Evolutionary conservation across 495 filamentous ascomycete genomes (phyloP), one percentile per base, ranked within the genome.

Genomic region (Penicillium pulvis): DNA sequence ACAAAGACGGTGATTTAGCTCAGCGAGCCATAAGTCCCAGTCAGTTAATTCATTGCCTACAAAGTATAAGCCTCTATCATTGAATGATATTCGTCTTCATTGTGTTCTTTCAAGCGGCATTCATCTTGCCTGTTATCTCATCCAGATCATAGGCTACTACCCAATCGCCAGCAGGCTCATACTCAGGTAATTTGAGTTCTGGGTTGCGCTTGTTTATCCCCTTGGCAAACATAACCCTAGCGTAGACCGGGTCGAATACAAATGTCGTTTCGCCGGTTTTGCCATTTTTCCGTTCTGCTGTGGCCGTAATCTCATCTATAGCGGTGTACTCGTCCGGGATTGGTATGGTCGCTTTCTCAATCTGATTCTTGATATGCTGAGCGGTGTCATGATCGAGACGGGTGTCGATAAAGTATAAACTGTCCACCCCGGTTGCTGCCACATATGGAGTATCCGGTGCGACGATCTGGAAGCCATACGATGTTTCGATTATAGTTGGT

Each of bases 371-470:
- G 6, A 63, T 36, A 17, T 54, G 57, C 41, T 56, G 51, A 50
- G 61, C 61, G 45, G 53, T 63, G 24, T 57, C 61, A 31, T 16
- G 6, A 31, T 63, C 48, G 43, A 57, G 57, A 14, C 57, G 57
- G 31, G 57, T 63, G 61, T 60, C 57, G 53, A 63, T 60, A n/a
- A 63, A 63, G 53, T 63, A 60, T 44, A 63, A 46, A 12, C 45
- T 20, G 41, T 63, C 23, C 47, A 19, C 23, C 10, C 57, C 48
- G 3, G 53, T 42, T 0, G 52, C 48, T 57, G 61, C 57, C 48
- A 60, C 61, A 20, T 60, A 63, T 53, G 57, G 57, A 50, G 61
- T 63, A 60, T 60, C 57, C 11, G 61, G 61, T 24, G 61, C 61
- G 33, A 60, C 35, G 49, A 63, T 47, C 43, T 57, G 61, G 57